Conservation (phyloP, 75 land plant species). For the Picea glauca region DNA sequence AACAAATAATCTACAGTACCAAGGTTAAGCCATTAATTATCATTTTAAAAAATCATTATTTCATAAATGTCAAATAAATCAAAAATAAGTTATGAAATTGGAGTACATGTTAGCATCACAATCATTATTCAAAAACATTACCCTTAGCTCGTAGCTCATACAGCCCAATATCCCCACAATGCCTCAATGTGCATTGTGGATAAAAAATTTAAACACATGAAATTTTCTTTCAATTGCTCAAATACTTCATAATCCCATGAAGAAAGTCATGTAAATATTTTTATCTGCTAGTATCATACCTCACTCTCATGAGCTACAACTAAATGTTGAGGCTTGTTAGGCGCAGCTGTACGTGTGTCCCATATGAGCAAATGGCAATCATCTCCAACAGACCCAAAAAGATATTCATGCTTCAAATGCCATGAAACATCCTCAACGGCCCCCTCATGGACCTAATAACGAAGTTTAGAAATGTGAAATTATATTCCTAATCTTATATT, state of each 20-base stretch:
- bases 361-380: slow-evolving; percentile 83
- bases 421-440: slow-evolving; percentile 96
- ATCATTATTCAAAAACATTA: not conserved
- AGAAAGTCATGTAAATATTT: not conserved
- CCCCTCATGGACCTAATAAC: slow-evolving; percentile 64
- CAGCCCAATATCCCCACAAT: not conserved
- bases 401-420: slow-evolving; percentile 73
- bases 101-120: not conserved
- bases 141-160: not conserved
- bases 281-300: slow-evolving; percentile 32
- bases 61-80: too few species aligned
- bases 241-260: too few species aligned
- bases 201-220: not conserved
- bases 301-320: slow-evolving; percentile 78
- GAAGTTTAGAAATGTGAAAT: too few species aligned
- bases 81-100: too few species aligned
- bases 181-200: not conserved
- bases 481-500: too few species aligned
- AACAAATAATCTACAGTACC: too few species aligned
- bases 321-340: slow-evolving; percentile 50
- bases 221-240: not conserved
- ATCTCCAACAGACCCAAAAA: slow-evolving; percentile 98
- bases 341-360: slow-evolving; percentile 59
- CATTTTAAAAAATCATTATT: too few species aligned
- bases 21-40: too few species aligned